Percentiles rank a stretch among this genome's conserved stretches.
phyloP scores from a whole-genome alignment of 2,329 filamentous ascomycete genomes.

The Orbilia ellipsospora region DNA sequence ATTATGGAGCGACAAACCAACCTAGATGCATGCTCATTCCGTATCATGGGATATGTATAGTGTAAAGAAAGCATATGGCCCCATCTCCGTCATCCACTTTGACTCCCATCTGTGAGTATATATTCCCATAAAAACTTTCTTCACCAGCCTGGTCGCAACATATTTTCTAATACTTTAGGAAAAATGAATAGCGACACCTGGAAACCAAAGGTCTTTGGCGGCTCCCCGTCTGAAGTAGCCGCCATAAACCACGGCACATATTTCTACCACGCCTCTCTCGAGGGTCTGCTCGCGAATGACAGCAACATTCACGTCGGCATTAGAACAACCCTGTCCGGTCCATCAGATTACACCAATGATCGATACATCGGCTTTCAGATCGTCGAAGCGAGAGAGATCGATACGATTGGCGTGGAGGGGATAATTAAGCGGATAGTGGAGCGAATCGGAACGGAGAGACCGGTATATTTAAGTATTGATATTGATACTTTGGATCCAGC shows the following conservation, averaged over 20 bases:
- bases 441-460: slow-evolving; percentile 77
- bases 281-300: slow-evolving; percentile 82
- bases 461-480: slow-evolving; percentile 84
- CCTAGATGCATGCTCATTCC: too few species aligned
- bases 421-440: slow-evolving; percentile 82
- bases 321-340: slow-evolving; percentile 80
- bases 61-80: slow-evolving; percentile 72
- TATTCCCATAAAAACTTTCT: neutral
- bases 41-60: slow-evolving; percentile 56
- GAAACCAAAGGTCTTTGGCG: slow-evolving; percentile 88
- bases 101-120: slow-evolving; percentile 67
- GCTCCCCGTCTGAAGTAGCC: slow-evolving; percentile 78
- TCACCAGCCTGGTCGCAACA: neutral
- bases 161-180: slow-evolving; percentile 47
- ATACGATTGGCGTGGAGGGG: slow-evolving; percentile 75
- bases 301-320: slow-evolving; percentile 90
- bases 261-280: slow-evolving; percentile 83
- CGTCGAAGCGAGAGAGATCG: slow-evolving; percentile 78
- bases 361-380: slow-evolving; percentile 87
- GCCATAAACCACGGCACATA: slow-evolving; percentile 88
- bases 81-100: slow-evolving; percentile 72
- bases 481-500: slow-evolving; percentile 90
- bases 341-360: slow-evolving; percentile 85
- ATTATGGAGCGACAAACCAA: too few species aligned
- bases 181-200: slow-evolving; percentile 67